These are phyloP conservation scores for Sclerotinia trifoliorum DNA, from an alignment of 2,329 filamentous ascomycete genomes.

Conservation along the genomic window DNA sequence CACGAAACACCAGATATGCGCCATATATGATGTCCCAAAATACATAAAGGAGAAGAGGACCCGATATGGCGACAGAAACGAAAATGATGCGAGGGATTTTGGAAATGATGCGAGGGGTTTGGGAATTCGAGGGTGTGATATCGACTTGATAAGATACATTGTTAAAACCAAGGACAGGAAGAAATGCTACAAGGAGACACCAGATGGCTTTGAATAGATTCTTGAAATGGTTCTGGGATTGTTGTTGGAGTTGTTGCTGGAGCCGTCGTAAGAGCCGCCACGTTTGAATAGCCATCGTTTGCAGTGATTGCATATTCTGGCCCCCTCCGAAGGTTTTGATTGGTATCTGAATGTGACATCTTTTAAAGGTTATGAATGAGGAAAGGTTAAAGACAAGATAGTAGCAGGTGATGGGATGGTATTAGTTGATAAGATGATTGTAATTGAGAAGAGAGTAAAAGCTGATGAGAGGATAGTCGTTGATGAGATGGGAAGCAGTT, in stretches of 20 bases:
- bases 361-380: too few species aligned
- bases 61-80: not conserved
- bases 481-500: not conserved
- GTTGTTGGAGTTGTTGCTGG: too few species aligned
- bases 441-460: not conserved
- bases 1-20: not conserved
- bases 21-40: not conserved
- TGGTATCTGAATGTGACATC: not conserved
- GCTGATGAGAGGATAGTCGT: too few species aligned
- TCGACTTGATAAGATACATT: not conserved
- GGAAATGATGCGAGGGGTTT: too few species aligned
- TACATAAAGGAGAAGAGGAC: not conserved
- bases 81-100: too few species aligned
- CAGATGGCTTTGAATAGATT: not conserved
- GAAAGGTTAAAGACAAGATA: too few species aligned
- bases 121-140: too few species aligned
- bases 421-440: not conserved
- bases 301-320: not conserved
- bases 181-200: not conserved
- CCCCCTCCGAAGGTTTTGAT: not conserved
- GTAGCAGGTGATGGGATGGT: too few species aligned
- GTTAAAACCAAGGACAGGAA: not conserved
- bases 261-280: not conserved
- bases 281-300: not conserved
- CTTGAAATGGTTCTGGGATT: not conserved